Conservation (phyloP, 768 basidiomycete species). For the Psilocybe sp. region DNA sequence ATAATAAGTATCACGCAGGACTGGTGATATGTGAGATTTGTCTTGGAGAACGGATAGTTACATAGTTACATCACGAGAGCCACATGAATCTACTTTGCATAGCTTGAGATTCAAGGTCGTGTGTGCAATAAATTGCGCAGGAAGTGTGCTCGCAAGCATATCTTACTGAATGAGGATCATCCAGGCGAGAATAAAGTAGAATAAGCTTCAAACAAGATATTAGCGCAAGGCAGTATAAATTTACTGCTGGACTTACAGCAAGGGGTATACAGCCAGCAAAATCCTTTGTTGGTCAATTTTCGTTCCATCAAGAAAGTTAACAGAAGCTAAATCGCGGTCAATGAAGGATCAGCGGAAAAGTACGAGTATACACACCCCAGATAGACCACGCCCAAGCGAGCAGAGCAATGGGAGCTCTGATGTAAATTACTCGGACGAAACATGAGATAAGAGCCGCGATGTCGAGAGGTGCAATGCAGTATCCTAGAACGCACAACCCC, state of each 20-base stretch:
- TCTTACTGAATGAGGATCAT: slow-evolving; percentile 90
- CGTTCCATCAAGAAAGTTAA: slow-evolving; percentile 94
- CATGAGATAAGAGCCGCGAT: slow-evolving; percentile 86
- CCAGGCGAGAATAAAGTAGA: slow-evolving; percentile 94
- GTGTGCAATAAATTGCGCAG: too few relatives aligned
- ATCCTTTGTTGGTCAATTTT: slow-evolving; percentile 90
- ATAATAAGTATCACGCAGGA: too few relatives aligned
- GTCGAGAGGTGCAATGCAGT: slow-evolving; percentile 91
- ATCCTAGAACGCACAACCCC: slow-evolving; percentile 90
- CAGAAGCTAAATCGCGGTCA: slow-evolving; percentile 57
- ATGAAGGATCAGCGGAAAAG: neutral
- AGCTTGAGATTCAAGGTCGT: too few relatives aligned
- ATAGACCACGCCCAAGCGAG: slow-evolving; percentile 94
- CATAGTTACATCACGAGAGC: too few relatives aligned
- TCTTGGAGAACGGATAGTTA: too few relatives aligned
- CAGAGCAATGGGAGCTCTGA: slow-evolving; percentile 83
- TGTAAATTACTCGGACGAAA: slow-evolving; percentile 81
- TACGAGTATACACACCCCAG: slow-evolving; percentile 71
- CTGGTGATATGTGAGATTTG: too few relatives aligned
- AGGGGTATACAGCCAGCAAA: slow-evolving; percentile 92
- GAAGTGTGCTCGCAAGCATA: neutral
- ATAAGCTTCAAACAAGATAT: slow-evolving; percentile 48
- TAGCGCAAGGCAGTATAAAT: slow-evolving; percentile 5
- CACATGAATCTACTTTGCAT: too few relatives aligned
- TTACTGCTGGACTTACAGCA: slow-evolving; percentile 56